These are phyloP conservation scores for Spizellomyces sp. DNA, from an alignment of 192 early-diverging fungal genomes.

Conservation along the genomic window DNA sequence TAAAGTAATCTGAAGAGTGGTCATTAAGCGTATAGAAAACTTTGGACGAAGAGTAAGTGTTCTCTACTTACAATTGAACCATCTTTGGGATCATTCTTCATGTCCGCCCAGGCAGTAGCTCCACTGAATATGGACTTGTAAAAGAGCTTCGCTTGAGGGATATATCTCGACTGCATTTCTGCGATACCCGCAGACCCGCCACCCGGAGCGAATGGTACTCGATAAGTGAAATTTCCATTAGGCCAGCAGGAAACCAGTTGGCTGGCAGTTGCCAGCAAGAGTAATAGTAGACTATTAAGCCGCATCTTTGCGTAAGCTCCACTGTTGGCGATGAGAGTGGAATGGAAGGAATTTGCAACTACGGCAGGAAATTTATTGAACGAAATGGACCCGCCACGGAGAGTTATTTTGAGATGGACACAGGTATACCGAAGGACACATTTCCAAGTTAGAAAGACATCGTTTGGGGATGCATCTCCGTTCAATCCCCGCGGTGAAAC, in stretches of 20 bases:
- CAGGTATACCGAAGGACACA: too few species aligned
- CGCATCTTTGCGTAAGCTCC: too few species aligned
- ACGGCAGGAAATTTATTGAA: too few species aligned
- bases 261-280: neutral
- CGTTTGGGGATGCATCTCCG: too few species aligned
- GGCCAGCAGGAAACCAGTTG: conserved; percentile 12
- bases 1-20: conserved; percentile 21
- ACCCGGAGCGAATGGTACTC: conserved; percentile 18
- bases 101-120: conserved; percentile 22
- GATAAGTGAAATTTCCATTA: conserved; percentile 4
- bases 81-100: conserved; percentile 28
- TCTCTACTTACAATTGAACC: conserved; percentile 9
- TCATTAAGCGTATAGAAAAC: neutral
- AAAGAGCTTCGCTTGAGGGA: conserved; percentile 5
- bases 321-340: too few species aligned
- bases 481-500: too few species aligned
- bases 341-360: too few species aligned
- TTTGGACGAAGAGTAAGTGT: neutral
- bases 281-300: too few species aligned
- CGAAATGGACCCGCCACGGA: too few species aligned
- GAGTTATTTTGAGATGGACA: too few species aligned
- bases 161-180: conserved; percentile 2
- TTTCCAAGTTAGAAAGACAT: too few species aligned
- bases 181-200: conserved; percentile 23
- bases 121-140: conserved; percentile 18